Percentiles rank a stretch among this genome's conserved stretches.
Conservation (phyloP, 2,329 filamentous ascomycete genomes). For the Venturia pyrina region DNA sequence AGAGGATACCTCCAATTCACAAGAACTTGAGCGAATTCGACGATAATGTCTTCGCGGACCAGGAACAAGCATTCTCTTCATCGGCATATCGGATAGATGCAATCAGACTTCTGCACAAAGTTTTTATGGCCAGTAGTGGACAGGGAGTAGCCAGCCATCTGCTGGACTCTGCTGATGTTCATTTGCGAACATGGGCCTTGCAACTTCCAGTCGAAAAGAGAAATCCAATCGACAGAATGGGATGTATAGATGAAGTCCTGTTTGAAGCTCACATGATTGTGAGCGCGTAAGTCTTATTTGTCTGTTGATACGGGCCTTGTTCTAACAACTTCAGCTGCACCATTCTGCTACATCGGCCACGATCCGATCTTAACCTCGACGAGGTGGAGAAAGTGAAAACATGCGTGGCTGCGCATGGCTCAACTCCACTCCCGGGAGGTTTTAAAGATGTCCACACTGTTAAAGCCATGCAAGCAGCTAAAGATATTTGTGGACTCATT, state of each 20-base stretch:
- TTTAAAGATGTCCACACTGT: slow-evolving; percentile 57
- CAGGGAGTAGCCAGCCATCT: slow-evolving; percentile 30
- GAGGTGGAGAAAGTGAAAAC: slow-evolving; percentile 40
- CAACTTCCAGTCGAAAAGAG: slow-evolving; percentile 66
- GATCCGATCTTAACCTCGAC: slow-evolving; percentile 28
- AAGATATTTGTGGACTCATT: slow-evolving; percentile 64
- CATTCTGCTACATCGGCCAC: slow-evolving; percentile 34
- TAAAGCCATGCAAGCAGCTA: slow-evolving; percentile 71
- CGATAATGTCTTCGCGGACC: slow-evolving; percentile 61
- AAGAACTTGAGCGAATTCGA: slow-evolving; percentile 64
- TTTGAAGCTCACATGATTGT: slow-evolving; percentile 84
- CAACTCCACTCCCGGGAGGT: slow-evolving; percentile 39
- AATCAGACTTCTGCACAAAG: slow-evolving; percentile 64
- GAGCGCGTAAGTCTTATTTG: slow-evolving; percentile 26
- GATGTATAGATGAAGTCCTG: slow-evolving; percentile 76
- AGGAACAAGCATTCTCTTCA: slow-evolving; percentile 66
- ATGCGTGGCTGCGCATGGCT: slow-evolving; percentile 49
- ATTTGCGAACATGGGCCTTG: slow-evolving; percentile 65
- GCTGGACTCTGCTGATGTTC: slow-evolving; percentile 48
- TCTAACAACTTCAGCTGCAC: slow-evolving; percentile 21
- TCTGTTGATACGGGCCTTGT: not conserved
- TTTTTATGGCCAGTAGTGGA: slow-evolving; percentile 45
- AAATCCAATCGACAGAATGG: slow-evolving; percentile 57
- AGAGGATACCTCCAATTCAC: slow-evolving; percentile 26
- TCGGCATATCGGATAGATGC: slow-evolving; percentile 79